Evolutionary conservation across 495 filamentous ascomycete genomes (phyloP), one percentile per base, ranked within the genome.

Genomic region (Aspergillus heteromorphus): DNA sequence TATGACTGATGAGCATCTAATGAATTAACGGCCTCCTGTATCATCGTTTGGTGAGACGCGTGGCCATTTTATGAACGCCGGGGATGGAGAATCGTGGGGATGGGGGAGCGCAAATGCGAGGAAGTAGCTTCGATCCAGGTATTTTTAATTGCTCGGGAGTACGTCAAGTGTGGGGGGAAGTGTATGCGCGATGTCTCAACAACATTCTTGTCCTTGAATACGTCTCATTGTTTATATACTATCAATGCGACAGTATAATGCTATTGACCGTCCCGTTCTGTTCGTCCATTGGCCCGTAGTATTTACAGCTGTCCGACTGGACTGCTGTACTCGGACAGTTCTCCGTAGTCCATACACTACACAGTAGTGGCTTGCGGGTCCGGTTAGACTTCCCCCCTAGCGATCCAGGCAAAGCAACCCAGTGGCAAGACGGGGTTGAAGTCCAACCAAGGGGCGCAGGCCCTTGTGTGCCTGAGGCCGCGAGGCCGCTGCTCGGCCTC

Each of bases 391-490:
- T 38, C 34, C 34, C 23, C 23, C 23, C 4, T 27, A 27, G 23
- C 23, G 34, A 38, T 38, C 34, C 34, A 38, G 34, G 13, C 5
- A 38, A 13, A n/a, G 34, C 6, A 13, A 14, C 4, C 11, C 6
- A 4, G 34, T 38, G 34, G 34, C 34, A 14, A 4, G 34, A 5
- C 13, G 34, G n/a, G 34, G 34, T 13, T 38, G 34, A 38, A n/a
- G 34, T 4, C 34, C 34, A 4, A n/a, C 11, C 34, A n/a, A 38
- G n/a, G 13, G n/a, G 11, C 34, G 5, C 8, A 38, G n/a, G 34
- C 11, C 4, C 34, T 1, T 4, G 34, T 13, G 17, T 63, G 70
- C 70, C 68, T 71, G 58, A 71, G 65, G 64, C 63, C 20, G n/a
- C n/a, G n/a, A n/a, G n/a, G n/a, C n/a, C n/a, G 14, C 49, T 23